Evolutionary conservation across 2,329 filamentous ascomycete genomes (phyloP).

Genomic region (Pestalotiopsis sp.): DNA sequence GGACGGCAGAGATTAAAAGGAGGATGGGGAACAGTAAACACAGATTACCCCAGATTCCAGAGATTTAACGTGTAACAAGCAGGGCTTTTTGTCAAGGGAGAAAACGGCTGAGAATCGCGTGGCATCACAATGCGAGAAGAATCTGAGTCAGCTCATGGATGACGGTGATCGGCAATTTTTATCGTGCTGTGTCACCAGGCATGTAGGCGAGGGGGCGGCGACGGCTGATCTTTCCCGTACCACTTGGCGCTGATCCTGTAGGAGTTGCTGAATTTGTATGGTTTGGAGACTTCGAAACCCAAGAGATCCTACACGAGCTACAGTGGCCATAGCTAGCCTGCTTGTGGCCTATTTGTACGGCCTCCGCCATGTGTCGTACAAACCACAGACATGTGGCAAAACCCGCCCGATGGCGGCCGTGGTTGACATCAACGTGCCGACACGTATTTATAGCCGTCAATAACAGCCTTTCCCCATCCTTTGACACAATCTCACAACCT

Average conservation of each 20-base stretch:
- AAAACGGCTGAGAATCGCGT: not conserved
- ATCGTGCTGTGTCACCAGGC: not conserved
- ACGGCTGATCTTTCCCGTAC: not conserved
- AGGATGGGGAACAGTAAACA: not conserved
- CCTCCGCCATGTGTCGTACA: not conserved
- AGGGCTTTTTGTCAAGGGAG: not conserved
- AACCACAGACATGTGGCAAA: not conserved
- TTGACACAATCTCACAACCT: not conserved
- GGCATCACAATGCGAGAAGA: not conserved
- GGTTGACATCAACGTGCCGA: not conserved
- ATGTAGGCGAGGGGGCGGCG: not conserved
- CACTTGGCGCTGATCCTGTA: not conserved
- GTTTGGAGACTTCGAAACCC: not conserved
- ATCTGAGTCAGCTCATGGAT: not conserved
- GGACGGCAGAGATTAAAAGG: not conserved
- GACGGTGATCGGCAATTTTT: not conserved
- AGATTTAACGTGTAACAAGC: not conserved
- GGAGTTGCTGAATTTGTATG: not conserved
- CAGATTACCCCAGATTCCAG: not conserved
- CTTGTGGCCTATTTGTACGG: not conserved
- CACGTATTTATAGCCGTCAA: not conserved
- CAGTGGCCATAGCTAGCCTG: not conserved
- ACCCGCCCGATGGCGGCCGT: not conserved
- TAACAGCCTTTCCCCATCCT: not conserved
- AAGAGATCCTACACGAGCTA: not conserved